phyloP scores from a whole-genome alignment of 2,329 filamentous ascomycete genomes.

The Pezicula neosporulosa region DNA sequence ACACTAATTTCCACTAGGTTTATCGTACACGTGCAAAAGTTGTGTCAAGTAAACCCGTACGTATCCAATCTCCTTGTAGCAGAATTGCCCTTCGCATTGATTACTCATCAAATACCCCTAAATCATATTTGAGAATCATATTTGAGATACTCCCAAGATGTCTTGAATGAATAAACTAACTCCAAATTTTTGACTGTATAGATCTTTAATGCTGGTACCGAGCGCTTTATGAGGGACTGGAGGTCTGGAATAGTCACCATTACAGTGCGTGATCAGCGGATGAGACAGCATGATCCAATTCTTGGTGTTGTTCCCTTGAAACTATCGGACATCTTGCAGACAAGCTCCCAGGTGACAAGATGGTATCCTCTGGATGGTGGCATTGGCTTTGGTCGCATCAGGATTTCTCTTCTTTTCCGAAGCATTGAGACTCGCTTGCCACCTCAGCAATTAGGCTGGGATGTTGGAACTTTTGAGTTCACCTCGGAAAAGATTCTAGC shows the following conservation, averaged over 20 bases:
- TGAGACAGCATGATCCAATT: conserved; percentile 91
- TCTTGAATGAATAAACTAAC: too few species aligned
- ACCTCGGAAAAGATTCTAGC: conserved; percentile 66
- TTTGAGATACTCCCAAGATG: too few species aligned
- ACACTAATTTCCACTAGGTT: conserved; percentile 36
- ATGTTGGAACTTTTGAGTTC: conserved; percentile 93
- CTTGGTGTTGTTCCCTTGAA: conserved; percentile 89
- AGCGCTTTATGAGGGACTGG: conserved; percentile 93
- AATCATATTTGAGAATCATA: too few species aligned
- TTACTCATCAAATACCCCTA: too few species aligned
- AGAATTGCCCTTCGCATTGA: too few species aligned
- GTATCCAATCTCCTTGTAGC: too few species aligned
- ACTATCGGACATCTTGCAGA: conserved; percentile 82
- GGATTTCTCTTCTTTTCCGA: conserved; percentile 86
- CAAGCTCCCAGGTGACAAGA: conserved; percentile 73
- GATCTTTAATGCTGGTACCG: conserved; percentile 95
- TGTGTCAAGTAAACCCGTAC: conserved; percentile 75
- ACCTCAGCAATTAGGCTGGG: conserved; percentile 85
- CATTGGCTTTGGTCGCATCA: conserved; percentile 84
- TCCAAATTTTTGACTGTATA: too few species aligned
- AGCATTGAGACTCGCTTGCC: conserved; percentile 83
- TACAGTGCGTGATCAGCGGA: conserved; percentile 81
- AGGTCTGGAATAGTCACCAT: conserved; percentile 81
- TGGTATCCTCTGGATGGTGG: conserved; percentile 98
- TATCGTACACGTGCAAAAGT: conserved; percentile 96